Evolutionary conservation across 139 green algal genomes (phyloP).

Genomic region (Nannochloris sp.): DNA sequence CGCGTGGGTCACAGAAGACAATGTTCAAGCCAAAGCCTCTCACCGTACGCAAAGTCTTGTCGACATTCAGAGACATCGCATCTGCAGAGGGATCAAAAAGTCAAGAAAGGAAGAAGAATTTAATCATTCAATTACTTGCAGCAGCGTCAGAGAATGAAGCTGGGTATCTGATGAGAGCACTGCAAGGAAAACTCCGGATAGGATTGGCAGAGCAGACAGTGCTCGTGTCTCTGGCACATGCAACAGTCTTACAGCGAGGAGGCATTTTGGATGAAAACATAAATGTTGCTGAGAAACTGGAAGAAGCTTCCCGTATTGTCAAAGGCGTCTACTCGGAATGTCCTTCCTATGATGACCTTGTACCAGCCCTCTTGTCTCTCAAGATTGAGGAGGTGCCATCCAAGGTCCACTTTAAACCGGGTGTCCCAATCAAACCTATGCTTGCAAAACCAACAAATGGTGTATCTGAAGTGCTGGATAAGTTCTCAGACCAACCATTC

Average conservation of each 20-base stretch:
- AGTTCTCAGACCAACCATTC: conserved; percentile 79
- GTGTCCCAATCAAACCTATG: conserved; percentile 85
- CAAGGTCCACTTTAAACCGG: conserved; percentile 73
- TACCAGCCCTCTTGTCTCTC: conserved; percentile 70
- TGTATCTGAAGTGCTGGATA: conserved; percentile 83
- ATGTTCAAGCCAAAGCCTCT: conserved; percentile 51
- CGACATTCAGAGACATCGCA: conserved; percentile 68
- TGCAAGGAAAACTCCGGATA: conserved; percentile 95
- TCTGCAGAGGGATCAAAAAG: conserved; percentile 38
- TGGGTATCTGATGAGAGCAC: conserved; percentile 76
- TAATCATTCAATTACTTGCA: conserved; percentile 86
- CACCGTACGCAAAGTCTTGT: conserved; percentile 39
- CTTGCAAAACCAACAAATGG: conserved; percentile 86
- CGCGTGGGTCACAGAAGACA: conserved; percentile 32
- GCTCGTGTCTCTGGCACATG: conserved; percentile 81
- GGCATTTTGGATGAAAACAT: conserved; percentile 13
- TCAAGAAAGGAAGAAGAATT: conserved; percentile 59
- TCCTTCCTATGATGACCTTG: conserved; percentile 79
- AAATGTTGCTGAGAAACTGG: conserved; percentile 57
- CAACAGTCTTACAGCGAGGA: conserved; percentile 52
- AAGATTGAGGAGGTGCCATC: conserved; percentile 27
- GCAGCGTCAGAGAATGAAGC: conserved; percentile 69
- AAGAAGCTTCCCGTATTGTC: conserved; percentile 53
- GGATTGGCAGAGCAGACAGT: conserved; percentile 92
- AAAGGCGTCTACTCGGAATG: conserved; percentile 83